Evolutionary conservation across 1,284 basidiomycete genomes (phyloP), one percentile per base, ranked within the genome.

Genomic region (Ustilago hordei): DNA sequence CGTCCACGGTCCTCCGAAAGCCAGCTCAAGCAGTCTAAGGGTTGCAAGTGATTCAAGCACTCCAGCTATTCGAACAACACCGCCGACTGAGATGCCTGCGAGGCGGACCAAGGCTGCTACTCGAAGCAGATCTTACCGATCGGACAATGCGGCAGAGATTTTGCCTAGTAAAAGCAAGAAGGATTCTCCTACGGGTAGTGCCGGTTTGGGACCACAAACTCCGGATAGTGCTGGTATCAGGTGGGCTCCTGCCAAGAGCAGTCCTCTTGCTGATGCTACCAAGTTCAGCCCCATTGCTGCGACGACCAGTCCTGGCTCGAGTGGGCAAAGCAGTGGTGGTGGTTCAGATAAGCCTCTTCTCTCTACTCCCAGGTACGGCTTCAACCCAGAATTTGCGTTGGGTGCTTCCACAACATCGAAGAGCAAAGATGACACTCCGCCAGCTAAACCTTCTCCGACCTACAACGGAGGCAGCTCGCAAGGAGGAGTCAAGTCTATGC

Each of bases 361-460:
- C 17, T 55, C 69, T 2, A 45, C 38, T 6, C 69, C 64, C 11
- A 48, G 69, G 8, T 71, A 66, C 32, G 64, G 69, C 38, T 71
- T 66, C 64, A 71, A 66, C n/a, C 69, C 69, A 2, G 56, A 65
- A 0, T 66, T 71, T 19, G 55, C 58, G 23, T 55, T 66, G 11
- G 69, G 64, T 11, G 57, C 53, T 2, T 54, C 53, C 11, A 23
- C 35, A 0, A 13, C 35, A 12, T n/a, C 8, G 17, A 23, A 38
- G 28, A 54, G n/a, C 17, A 38, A 58, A 6, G 32, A 34, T 23
- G 54, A 35, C 2, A 35, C 34, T 8, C 66, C 60, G 8, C 69
- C 69, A 3, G 60, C 60, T 8, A 66, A 71, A 55, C 69, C 69
- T 55, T 61, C 69, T 5, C 69, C 69, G 4, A 64, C 64, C 1